Percentiles rank a stretch among this genome's conserved stretches.
phyloP scores from a whole-genome alignment of 139 green algal species.

The Auxenochlorella protothecoides region DNA sequence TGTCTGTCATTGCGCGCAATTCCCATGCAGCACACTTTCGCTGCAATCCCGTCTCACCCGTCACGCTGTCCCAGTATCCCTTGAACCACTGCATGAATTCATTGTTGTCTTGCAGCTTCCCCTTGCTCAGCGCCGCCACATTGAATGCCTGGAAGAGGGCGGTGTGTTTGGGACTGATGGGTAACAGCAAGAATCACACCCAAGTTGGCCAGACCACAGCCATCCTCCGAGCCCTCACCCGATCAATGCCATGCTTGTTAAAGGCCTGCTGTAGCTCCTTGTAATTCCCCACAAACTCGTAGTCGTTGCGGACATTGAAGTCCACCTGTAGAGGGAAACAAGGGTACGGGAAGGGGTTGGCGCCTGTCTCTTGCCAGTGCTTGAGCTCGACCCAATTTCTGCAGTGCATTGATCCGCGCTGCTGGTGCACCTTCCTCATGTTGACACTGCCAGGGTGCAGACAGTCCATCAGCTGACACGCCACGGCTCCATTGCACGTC shows the following conservation, averaged over 20 bases:
- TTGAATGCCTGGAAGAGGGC: constrained; percentile 62
- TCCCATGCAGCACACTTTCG: no score
- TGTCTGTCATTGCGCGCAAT: no score
- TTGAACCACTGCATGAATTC: constrained; percentile 97
- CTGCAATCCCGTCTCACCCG: constrained; percentile 9
- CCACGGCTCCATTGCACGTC: constrained; percentile 66
- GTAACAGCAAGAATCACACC: no score
- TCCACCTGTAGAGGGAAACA: constrained; percentile 65
- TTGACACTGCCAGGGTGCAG: constrained; percentile 68
- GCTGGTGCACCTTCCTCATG: constrained; percentile 68
- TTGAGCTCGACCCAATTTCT: not conserved
- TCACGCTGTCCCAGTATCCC: constrained; percentile 63
- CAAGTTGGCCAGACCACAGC: no score
- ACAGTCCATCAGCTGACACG: constrained; percentile 89
- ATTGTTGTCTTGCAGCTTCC: constrained; percentile 88
- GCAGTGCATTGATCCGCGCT: not conserved
- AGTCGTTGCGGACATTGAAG: constrained; percentile 92
- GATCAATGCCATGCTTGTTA: constrained; percentile 79
- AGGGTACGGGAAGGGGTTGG: not conserved
- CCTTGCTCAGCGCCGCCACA: constrained; percentile 84
- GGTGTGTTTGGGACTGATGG: no score
- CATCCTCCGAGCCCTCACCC: constrained; percentile 33
- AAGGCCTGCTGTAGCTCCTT: constrained; percentile 95
- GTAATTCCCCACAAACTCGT: constrained; percentile 94
- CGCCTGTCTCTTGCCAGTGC: not conserved